phyloP scores from a whole-genome alignment of 1,284 basidiomycete genomes.

The Inonotus obliquus region DNA sequence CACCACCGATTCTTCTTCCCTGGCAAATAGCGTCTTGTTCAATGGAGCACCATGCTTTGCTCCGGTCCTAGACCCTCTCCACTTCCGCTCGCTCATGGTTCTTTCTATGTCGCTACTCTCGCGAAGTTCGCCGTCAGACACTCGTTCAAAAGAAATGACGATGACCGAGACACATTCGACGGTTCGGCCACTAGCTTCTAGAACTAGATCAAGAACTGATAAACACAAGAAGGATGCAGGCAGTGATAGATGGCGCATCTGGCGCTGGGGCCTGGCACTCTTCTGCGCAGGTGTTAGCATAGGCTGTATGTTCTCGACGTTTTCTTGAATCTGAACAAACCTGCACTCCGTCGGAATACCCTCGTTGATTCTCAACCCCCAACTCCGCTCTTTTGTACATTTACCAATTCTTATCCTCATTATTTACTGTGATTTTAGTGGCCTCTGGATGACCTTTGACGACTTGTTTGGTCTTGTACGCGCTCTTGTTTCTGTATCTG shows the following conservation, averaged over 20 bases:
- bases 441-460: no score
- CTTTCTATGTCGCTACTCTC: conserved; percentile 44
- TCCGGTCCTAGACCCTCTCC: conserved; percentile 40
- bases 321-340: background rate
- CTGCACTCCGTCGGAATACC: no score
- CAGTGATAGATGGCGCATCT: conserved; percentile 16
- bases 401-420: background rate
- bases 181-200: background rate
- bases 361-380: background rate
- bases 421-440: background rate
- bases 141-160: background rate
- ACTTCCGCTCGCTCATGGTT: conserved; percentile 42
- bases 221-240: background rate
- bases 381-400: background rate
- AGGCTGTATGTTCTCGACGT: conserved; percentile 24
- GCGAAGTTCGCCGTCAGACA: conserved; percentile 22
- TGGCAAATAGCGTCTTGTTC: background rate
- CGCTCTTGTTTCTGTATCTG: no score
- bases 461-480: no score
- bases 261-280: conserved; percentile 28
- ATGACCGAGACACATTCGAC: background rate
- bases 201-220: background rate
- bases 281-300: conserved; percentile 34
- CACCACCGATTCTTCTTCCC: conserved; percentile 14
- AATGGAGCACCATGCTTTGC: conserved; percentile 15